These are phyloP conservation scores for Sphaerulina populicola DNA, from an alignment of 2,329 filamentous ascomycete species.

Conservation along the genomic window DNA sequence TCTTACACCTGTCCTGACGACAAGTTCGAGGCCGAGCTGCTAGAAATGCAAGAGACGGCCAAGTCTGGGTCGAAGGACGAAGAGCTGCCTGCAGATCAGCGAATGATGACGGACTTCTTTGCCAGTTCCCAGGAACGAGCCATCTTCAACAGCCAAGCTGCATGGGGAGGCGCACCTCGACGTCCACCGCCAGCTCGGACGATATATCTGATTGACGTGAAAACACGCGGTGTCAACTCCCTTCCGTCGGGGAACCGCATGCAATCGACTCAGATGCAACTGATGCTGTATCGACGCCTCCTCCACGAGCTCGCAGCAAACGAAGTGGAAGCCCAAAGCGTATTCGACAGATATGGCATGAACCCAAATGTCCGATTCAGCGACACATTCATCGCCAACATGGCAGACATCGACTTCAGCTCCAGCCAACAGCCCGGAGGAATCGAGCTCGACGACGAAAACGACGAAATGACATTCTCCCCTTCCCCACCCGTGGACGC, in stretches of 20 bases:
- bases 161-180: constrained; percentile 7
- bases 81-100: constrained; percentile 30
- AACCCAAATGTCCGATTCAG: constrained; percentile 61
- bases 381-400: constrained; percentile 67
- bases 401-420: constrained; percentile 58
- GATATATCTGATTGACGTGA: constrained; percentile 79
- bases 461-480: constrained; percentile 36
- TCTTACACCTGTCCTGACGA: constrained; percentile 68
- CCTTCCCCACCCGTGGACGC: constrained; percentile 31
- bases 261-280: constrained; percentile 71
- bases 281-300: constrained; percentile 82
- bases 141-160: constrained; percentile 7
- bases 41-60: constrained; percentile 30
- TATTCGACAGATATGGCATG: constrained; percentile 66
- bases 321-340: constrained; percentile 57
- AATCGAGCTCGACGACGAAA: not conserved
- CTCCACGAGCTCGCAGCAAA: constrained; percentile 67
- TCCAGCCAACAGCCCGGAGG: not conserved
- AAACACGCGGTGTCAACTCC: constrained; percentile 62
- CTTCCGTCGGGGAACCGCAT: constrained; percentile 59
- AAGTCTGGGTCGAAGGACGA: constrained; percentile 29
- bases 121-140: constrained; percentile 14
- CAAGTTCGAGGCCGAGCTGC: constrained; percentile 56
- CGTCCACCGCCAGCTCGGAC: constrained; percentile 10
- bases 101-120: constrained; percentile 29